Percentiles rank a stretch among this genome's conserved stretches.
These are phyloP conservation scores for Ajuga reptans DNA, from an alignment of 305 asterid species.

Conservation along the genomic window DNA sequence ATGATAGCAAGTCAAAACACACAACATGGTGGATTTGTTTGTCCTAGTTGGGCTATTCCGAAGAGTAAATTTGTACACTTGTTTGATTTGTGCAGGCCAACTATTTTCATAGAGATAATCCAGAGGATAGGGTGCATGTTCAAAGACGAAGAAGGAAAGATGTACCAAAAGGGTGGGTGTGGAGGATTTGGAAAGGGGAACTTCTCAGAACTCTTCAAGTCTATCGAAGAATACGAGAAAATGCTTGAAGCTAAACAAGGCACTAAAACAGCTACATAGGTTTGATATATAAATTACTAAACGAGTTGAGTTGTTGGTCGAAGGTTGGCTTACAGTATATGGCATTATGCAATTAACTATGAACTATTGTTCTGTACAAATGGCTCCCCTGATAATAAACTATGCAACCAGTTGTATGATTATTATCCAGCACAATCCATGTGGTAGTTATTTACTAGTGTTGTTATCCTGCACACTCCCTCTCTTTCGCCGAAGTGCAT, in stretches of 20 bases:
- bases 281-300: background rate
- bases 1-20: background rate
- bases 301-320: too few species aligned
- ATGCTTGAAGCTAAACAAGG: constrained; percentile 65
- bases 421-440: too few species aligned
- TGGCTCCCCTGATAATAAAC: too few species aligned
- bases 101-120: constrained; percentile 82
- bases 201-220: constrained; percentile 83
- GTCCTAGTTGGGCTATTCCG: background rate
- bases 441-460: too few species aligned
- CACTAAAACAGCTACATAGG: constrained; percentile 22
- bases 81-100: constrained; percentile 50
- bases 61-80: background rate
- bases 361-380: too few species aligned
- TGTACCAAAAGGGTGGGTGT: constrained; percentile 82
- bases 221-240: constrained; percentile 86
- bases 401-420: too few species aligned
- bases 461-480: too few species aligned
- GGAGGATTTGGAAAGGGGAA: constrained; percentile 98
- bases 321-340: too few species aligned
- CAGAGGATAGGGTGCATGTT: constrained; percentile 93
- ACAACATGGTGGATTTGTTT: background rate
- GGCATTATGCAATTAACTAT: too few species aligned
- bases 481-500: too few species aligned
- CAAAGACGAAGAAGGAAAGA: constrained; percentile 55